phyloP scores from a whole-genome alignment of 139 green algal species.

The Micractinium conductrix region DNA sequence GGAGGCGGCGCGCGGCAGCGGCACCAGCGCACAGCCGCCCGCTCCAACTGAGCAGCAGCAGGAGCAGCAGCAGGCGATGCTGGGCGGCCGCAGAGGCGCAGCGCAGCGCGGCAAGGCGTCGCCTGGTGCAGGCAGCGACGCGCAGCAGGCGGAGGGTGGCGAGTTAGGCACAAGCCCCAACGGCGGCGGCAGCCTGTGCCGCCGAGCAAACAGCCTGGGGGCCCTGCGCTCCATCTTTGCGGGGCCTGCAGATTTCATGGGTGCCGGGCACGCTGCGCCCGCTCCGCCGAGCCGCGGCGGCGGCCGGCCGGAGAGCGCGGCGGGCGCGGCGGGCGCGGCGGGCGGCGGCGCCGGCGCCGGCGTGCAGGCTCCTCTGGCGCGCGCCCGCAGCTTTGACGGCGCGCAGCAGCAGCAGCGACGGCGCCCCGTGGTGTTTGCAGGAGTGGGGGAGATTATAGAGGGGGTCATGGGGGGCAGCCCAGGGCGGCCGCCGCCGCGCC shows the following conservation, averaged over 20 bases:
- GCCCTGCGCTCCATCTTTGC: conserved; percentile 6
- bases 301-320: neutral
- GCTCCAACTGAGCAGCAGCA: neutral
- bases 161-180: neutral
- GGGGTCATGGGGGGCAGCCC: neutral
- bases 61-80: neutral
- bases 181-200: neutral
- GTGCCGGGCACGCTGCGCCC: neutral
- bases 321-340: too few species aligned
- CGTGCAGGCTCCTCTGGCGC: too few species aligned
- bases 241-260: conserved; percentile 16
- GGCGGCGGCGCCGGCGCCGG: too few species aligned
- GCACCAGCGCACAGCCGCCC: neutral
- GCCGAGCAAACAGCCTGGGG: neutral
- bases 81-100: neutral
- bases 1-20: neutral
- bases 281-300: neutral
- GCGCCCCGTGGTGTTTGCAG: neutral
- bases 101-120: neutral
- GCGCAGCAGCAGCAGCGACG: neutral
- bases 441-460: neutral
- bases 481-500: conserved; percentile 5
- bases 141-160: neutral
- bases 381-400: neutral
- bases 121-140: neutral